Base-by-base conservation (phyloP, 768 basidiomycete species). In the Cystobasidium ongulense region DNA sequence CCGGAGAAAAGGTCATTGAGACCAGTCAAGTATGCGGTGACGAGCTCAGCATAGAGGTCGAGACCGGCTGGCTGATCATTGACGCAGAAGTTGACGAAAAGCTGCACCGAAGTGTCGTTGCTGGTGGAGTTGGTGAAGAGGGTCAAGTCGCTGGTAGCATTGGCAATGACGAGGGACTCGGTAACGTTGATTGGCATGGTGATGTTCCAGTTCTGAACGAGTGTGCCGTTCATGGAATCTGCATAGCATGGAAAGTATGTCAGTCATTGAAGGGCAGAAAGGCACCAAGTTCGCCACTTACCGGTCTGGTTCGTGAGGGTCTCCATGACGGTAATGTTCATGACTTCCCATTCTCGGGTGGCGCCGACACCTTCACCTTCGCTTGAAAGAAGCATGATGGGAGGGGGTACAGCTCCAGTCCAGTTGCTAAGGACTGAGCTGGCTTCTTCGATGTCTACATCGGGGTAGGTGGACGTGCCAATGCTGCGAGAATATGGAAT, bases 41-140 rank as follows among this genome's bases (percentile, higher is more conserved):
- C 68, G 68, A 71, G 52, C 23, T 54, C n/a, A 18, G 52, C 54
- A 27, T 57, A 71, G 25, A 71, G 68, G 5, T 54, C 68, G 7
- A 71, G 50, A 43, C 68, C 68, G 36, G 52, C 53, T 21, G 68
- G 27, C 53, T 71, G 68, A 18, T 71, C 54, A 25, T 36, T 71
- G 31, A 59, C 68, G 39, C 68, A 71, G 53, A 71, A 71, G 68
- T 71, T 71, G 53, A 59, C 50, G 68, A 57, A 71, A 36, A 71
- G 36, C 25, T 71, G 68, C 10, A 71, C 68, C 35, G 68, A 39
- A n/a, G 68, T 71, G 25, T 54, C 68, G 35, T 71, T 71, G 50
- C n/a, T 59, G 25, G 68, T 71, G 11, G 68, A 33, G 54, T 71
- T 71, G 53, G 68, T 29, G 68, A 59, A 71, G 7, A 71, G 68